Conservation (phyloP, 148 eudicot genomes). For the Suaeda aralocaspica region DNA sequence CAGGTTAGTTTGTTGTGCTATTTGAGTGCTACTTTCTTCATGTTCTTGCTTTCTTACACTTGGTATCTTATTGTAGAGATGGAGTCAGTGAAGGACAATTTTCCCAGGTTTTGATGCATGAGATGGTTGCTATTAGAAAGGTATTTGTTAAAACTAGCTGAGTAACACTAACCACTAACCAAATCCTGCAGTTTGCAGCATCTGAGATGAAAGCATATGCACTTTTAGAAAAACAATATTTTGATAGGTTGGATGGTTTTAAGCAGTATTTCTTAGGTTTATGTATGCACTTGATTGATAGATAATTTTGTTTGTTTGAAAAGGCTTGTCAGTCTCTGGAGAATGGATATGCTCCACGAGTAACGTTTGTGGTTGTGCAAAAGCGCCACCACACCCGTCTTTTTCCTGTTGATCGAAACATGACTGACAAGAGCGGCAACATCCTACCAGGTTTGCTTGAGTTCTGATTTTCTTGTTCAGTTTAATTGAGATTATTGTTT, state of each 20-base stretch:
- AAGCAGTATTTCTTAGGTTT: background rate
- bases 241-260: too few species aligned
- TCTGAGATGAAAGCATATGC: too few species aligned
- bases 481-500: background rate
- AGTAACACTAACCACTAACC: too few species aligned
- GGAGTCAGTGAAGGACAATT: conserved; percentile 96
- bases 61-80: conserved; percentile 45
- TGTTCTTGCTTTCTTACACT: background rate
- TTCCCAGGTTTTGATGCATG: conserved; percentile 54
- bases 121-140: conserved; percentile 80
- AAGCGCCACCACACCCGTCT: conserved; percentile 94
- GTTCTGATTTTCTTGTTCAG: background rate
- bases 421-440: conserved; percentile 76
- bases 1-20: conserved; percentile 33
- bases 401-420: conserved; percentile 43
- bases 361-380: conserved; percentile 89
- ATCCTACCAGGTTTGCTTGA: conserved; percentile 62
- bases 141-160: conserved; percentile 26
- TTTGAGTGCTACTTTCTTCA: background rate
- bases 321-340: conserved; percentile 74
- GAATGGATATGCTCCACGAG: conserved; percentile 49
- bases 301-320: background rate
- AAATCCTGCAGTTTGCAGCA: too few species aligned
- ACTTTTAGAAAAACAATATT: too few species aligned
- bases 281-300: background rate